These are phyloP conservation scores for Coemansia sp. DNA, from an alignment of 192 early-diverging fungal species.

Conservation along the genomic window DNA sequence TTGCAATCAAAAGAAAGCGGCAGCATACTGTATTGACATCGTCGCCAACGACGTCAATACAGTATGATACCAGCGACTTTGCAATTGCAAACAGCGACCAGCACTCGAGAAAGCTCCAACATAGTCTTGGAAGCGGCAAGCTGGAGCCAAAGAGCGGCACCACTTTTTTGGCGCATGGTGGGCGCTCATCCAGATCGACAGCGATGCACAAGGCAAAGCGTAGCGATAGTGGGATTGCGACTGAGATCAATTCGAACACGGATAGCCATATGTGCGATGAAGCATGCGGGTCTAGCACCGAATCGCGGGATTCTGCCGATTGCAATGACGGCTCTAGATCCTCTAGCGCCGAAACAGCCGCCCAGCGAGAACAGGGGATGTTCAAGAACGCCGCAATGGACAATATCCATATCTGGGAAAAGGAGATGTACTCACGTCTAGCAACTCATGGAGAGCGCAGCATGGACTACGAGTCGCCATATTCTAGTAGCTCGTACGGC, in stretches of 20 bases:
- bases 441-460: constrained; percentile 24
- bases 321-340: not conserved
- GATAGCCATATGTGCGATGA: not conserved
- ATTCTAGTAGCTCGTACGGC: constrained; percentile 25
- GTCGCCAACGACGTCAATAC: not conserved
- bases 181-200: not conserved
- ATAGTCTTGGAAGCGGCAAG: not conserved
- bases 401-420: constrained; percentile 39
- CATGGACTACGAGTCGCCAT: constrained; percentile 16
- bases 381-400: constrained; percentile 30
- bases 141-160: not conserved
- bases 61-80: not conserved
- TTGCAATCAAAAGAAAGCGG: constrained; percentile 17
- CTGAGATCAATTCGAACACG: constrained; percentile 17
- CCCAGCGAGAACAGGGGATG: constrained; percentile 10
- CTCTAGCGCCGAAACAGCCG: not conserved
- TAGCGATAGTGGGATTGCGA: constrained; percentile 14
- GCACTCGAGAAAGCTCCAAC: too few species aligned
- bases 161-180: not conserved
- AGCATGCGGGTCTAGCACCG: not conserved
- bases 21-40: constrained; percentile 1
- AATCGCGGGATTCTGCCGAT: not conserved
- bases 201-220: not conserved
- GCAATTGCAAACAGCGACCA: not conserved
- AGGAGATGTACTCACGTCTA: constrained; percentile 40